Conservation (phyloP, 805 yeast species). For the Starmera quercuum region DNA sequence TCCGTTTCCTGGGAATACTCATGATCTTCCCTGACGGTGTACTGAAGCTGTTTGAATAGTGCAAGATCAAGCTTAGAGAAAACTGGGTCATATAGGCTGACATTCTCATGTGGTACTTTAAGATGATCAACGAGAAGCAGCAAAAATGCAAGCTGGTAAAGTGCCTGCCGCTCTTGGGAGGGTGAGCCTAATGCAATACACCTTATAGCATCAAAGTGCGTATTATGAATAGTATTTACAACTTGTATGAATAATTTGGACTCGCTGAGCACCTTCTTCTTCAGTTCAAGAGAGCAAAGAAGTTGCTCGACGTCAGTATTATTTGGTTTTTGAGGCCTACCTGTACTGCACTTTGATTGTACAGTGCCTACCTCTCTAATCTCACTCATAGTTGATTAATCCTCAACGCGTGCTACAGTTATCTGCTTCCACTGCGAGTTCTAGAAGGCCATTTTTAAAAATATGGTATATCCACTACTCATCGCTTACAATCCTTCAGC, state of each 20-base stretch:
- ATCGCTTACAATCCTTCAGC: too few species aligned
- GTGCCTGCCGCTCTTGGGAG: constrained; percentile 46
- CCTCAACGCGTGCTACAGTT: too few species aligned
- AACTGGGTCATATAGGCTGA: constrained; percentile 61
- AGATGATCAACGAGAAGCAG: constrained; percentile 28
- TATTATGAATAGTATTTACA: constrained; percentile 7
- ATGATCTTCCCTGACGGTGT: constrained; percentile 10
- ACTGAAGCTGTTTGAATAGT: constrained; percentile 21
- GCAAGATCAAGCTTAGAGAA: constrained; percentile 39
- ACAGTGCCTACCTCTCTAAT: too few species aligned
- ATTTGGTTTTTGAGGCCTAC: too few species aligned
- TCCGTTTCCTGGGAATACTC: constrained; percentile 1
- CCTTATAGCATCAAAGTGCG: constrained; percentile 30
- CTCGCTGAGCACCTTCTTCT: constrained; percentile 13
- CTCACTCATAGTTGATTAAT: too few species aligned
- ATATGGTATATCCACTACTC: too few species aligned
- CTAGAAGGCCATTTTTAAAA: too few species aligned
- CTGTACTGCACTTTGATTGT: too few species aligned
- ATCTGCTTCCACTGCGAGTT: too few species aligned
- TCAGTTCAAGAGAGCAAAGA: constrained; percentile 9
- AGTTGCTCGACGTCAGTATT: constrained; percentile 1
- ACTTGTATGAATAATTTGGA: constrained; percentile 24
- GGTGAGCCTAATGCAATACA: constrained; percentile 74
- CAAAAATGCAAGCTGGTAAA: constrained; percentile 59
- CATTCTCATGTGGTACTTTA: constrained; percentile 10